Evolutionary conservation across 2,329 filamentous ascomycete species (phyloP).

Genomic region (Xylariomycetidae sp.): DNA sequence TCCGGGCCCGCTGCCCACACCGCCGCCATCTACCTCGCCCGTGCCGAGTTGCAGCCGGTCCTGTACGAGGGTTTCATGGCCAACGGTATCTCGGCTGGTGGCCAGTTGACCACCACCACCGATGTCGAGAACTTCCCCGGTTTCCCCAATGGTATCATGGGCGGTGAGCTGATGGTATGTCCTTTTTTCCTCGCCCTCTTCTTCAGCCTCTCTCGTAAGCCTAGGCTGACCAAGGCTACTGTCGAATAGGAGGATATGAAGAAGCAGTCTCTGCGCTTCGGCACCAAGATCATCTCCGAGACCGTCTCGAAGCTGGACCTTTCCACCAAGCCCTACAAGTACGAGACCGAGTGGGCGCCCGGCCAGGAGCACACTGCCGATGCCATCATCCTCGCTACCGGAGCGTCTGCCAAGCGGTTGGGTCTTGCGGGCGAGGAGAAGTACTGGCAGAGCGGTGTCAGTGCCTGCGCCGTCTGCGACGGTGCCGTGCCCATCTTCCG

Average conservation of each 20-base stretch:
- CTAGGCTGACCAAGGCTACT: neutral
- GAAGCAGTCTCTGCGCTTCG: slow-evolving; percentile 83
- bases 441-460: slow-evolving; percentile 97
- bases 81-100: slow-evolving; percentile 91
- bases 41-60: slow-evolving; percentile 89
- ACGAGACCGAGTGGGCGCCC: slow-evolving; percentile 85
- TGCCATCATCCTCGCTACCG: slow-evolving; percentile 88
- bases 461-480: slow-evolving; percentile 94
- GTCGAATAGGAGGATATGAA: slow-evolving; percentile 71
- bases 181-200: neutral
- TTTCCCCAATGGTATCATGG: slow-evolving; percentile 85
- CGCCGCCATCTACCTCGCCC: slow-evolving; percentile 89
- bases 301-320: slow-evolving; percentile 88
- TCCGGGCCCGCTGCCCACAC: slow-evolving; percentile 97
- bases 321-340: slow-evolving; percentile 78
- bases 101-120: slow-evolving; percentile 95
- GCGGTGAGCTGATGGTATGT: slow-evolving; percentile 74
- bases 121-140: slow-evolving; percentile 98
- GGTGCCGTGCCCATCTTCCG: slow-evolving; percentile 96
- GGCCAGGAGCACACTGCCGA: slow-evolving; percentile 83
- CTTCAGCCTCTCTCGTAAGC: neutral
- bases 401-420: slow-evolving; percentile 82
- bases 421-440: slow-evolving; percentile 81
- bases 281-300: slow-evolving; percentile 88
- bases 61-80: slow-evolving; percentile 98